A percentile compares a stretch with the other conserved stretches of the same genome.
phyloP scores from a whole-genome alignment of 129 eudicot genomes.

The Heracleum sosnowskyi region DNA sequence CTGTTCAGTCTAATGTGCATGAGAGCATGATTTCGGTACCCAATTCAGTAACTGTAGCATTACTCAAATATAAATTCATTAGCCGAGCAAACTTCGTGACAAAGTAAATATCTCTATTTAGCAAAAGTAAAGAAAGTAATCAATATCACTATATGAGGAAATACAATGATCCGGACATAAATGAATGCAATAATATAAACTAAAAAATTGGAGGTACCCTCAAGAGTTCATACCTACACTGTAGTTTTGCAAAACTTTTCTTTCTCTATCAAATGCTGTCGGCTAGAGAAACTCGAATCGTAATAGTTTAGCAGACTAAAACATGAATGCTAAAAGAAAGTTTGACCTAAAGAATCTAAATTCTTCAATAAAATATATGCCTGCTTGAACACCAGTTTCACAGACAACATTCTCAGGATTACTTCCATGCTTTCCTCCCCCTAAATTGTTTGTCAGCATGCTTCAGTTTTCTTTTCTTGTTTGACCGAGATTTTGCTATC shows the following conservation, averaged over 20 bases:
- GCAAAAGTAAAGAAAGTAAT: not conserved
- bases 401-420: not conserved
- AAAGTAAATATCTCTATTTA: too few relatives aligned
- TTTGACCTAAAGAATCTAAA: not conserved
- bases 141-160: not conserved
- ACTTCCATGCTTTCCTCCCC: slow-evolving; percentile 98
- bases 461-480: slow-evolving; percentile 43
- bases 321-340: not conserved
- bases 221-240: not conserved
- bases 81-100: not conserved
- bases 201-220: not conserved
- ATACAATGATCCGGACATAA: not conserved
- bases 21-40: too few relatives aligned
- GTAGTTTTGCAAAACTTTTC: not conserved
- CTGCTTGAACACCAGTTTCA: not conserved
- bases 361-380: not conserved
- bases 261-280: not conserved
- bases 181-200: not conserved
- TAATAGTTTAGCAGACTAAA: not conserved
- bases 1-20: too few relatives aligned
- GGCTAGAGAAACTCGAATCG: not conserved
- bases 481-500: slow-evolving; percentile 35
- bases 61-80: too few relatives aligned
- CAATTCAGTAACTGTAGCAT: too few relatives aligned
- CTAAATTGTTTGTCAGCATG: slow-evolving; percentile 76